These are phyloP conservation scores for Dioscorea dumetorum DNA, from an alignment of 106 monocot species.

Conservation along the genomic window DNA sequence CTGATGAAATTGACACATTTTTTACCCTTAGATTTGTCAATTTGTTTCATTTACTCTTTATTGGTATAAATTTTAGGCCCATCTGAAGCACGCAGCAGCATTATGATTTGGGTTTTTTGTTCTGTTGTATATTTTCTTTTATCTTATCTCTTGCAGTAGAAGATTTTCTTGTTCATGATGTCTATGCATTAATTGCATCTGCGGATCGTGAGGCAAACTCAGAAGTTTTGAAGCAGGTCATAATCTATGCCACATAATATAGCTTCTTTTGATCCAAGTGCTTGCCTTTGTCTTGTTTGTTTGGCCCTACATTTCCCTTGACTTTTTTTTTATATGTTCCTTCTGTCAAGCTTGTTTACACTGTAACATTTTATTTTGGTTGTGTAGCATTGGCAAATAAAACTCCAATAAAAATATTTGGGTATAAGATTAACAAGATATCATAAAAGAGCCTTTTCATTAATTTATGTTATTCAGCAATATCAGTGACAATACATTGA, in stretches of 20 bases:
- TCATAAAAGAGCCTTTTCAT: no score
- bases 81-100: neutral
- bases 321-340: neutral
- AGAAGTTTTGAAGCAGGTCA: slow-evolving; percentile 17
- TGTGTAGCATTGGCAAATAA: no score
- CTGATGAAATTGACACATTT: neutral
- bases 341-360: neutral
- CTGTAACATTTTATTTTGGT: no score
- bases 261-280: neutral
- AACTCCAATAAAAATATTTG: no score
- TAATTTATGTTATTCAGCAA: no score
- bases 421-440: no score
- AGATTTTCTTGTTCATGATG: slow-evolving; percentile 25
- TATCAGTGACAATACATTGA: no score
- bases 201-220: slow-evolving; percentile 10
- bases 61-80: no score
- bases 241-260: neutral
- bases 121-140: neutral
- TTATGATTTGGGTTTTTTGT: neutral
- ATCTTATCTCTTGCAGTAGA: slow-evolving; percentile 15
- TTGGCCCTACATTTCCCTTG: neutral
- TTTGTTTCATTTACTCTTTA: neutral
- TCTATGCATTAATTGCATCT: slow-evolving; percentile 1
- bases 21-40: neutral
- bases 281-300: neutral